A percentile compares a stretch with the other conserved stretches of the same genome.
phyloP scores from a whole-genome alignment of 2,329 filamentous ascomycete species.

The Aspergillus aculeatus region DNA sequence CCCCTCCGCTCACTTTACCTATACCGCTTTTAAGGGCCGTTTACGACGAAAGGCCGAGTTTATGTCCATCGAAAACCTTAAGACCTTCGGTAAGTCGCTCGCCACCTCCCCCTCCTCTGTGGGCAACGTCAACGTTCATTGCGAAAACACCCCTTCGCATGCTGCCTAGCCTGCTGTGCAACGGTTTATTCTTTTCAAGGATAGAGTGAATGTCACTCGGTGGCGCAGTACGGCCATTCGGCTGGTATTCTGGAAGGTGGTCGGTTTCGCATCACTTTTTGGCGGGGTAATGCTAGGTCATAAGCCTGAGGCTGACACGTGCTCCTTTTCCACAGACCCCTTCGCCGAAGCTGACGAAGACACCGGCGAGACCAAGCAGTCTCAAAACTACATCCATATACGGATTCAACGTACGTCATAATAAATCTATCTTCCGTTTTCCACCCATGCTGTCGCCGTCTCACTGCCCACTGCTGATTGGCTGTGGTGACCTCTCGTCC shows the following conservation, averaged over 20 bases:
- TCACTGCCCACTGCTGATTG: background rate
- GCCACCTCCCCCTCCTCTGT: slow-evolving; percentile 25
- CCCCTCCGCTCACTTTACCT: slow-evolving; percentile 27
- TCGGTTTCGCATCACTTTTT: slow-evolving; percentile 16
- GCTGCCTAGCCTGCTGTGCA: background rate
- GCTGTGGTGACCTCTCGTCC: slow-evolving; percentile 3
- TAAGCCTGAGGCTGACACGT: slow-evolving; percentile 34
- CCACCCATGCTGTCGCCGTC: background rate
- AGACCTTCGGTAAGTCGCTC: slow-evolving; percentile 76
- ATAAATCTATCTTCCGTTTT: background rate
- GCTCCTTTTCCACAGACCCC: slow-evolving; percentile 68
- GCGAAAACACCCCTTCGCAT: background rate
- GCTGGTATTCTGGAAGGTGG: slow-evolving; percentile 5
- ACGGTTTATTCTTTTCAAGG: background rate
- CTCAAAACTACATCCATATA: slow-evolving; percentile 98
- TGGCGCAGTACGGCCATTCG: background rate
- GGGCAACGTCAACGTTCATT: background rate
- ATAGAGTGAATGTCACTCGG: background rate
- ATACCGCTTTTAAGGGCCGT: slow-evolving; percentile 43
- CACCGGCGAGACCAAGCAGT: slow-evolving; percentile 90
- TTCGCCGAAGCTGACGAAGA: slow-evolving; percentile 99
- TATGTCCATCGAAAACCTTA: slow-evolving; percentile 99
- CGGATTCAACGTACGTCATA: slow-evolving; percentile 88
- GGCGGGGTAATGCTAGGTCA: slow-evolving; percentile 40
- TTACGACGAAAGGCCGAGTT: slow-evolving; percentile 71